phyloP scores from a whole-genome alignment of 2,329 filamentous ascomycete genomes.

The Aureobasidium sp. region DNA sequence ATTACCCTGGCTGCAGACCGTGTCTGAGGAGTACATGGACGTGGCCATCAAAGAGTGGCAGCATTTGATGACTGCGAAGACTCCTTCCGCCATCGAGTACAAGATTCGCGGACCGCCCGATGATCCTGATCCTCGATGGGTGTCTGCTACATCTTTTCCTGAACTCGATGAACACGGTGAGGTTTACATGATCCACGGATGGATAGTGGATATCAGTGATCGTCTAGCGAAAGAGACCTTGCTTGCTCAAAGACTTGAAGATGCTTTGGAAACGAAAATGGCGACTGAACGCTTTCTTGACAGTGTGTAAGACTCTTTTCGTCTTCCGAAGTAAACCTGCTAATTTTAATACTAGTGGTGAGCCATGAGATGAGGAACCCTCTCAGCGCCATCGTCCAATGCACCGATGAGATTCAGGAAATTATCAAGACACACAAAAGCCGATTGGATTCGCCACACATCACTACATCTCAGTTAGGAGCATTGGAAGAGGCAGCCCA shows the following conservation, averaged over 20 bases:
- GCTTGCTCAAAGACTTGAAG: slow-evolving; percentile 33
- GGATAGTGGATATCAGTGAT: slow-evolving; percentile 50
- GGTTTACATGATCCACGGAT: slow-evolving; percentile 44
- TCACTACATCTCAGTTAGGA: slow-evolving; percentile 30
- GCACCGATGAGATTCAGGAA: slow-evolving; percentile 37
- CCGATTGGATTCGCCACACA: not conserved
- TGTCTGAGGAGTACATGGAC: not conserved
- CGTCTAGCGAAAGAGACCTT: slow-evolving; percentile 47
- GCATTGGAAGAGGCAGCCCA: slow-evolving; percentile 27
- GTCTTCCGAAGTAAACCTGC: not conserved
- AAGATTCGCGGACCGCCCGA: not conserved
- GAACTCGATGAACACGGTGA: slow-evolving; percentile 35
- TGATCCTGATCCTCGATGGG: not conserved
- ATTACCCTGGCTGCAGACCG: slow-evolving; percentile 8
- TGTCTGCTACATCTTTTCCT: slow-evolving; percentile 25
- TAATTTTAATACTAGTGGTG: slow-evolving; percentile 31
- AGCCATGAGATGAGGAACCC: slow-evolving; percentile 36
- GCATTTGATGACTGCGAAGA: slow-evolving; percentile 2
- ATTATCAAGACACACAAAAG: not conserved
- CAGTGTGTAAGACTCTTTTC: slow-evolving; percentile 15
- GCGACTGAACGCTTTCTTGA: slow-evolving; percentile 42
- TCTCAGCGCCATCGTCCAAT: slow-evolving; percentile 35
- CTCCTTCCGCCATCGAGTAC: not conserved
- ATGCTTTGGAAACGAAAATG: slow-evolving; percentile 39
- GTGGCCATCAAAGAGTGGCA: slow-evolving; percentile 10